Evolutionary conservation across 345 rosid genomes (phyloP).

Genomic region (Dovyalis caffra): DNA sequence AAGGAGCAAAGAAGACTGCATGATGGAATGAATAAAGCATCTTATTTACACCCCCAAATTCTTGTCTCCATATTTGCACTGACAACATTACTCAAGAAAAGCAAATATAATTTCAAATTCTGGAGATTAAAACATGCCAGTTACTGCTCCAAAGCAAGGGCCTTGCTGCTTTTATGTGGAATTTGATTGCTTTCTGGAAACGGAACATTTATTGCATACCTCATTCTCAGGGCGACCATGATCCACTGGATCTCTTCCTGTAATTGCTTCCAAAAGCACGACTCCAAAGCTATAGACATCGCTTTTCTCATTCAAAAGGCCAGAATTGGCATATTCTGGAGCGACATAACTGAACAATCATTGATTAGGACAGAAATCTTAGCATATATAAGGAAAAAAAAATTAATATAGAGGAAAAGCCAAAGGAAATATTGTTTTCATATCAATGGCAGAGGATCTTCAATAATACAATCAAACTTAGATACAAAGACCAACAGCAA

Average conservation of each 20-base stretch:
- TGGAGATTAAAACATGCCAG: not conserved
- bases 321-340: conserved; percentile 94
- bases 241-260: conserved; percentile 98
- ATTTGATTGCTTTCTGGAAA: conserved; percentile 5
- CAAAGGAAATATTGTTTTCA: not conserved
- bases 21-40: not conserved
- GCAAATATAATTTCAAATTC: not conserved
- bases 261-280: conserved; percentile 87
- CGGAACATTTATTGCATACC: conserved; percentile 39
- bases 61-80: not conserved
- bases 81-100: not conserved
- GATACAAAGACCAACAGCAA: conserved; percentile 7
- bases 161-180: not conserved
- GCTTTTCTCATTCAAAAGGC: conserved; percentile 88
- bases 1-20: not conserved
- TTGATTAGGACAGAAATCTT: not conserved
- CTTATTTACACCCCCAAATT: not conserved
- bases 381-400: not conserved
- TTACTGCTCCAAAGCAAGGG: not conserved
- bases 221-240: conserved; percentile 81
- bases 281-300: conserved; percentile 97
- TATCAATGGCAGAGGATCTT: conserved; percentile 5
- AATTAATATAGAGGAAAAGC: not conserved
- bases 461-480: not conserved
- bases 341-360: conserved; percentile 71